Evolutionary conservation across 139 green algal species (phyloP).

Genomic region (Coelastrella sp.): DNA sequence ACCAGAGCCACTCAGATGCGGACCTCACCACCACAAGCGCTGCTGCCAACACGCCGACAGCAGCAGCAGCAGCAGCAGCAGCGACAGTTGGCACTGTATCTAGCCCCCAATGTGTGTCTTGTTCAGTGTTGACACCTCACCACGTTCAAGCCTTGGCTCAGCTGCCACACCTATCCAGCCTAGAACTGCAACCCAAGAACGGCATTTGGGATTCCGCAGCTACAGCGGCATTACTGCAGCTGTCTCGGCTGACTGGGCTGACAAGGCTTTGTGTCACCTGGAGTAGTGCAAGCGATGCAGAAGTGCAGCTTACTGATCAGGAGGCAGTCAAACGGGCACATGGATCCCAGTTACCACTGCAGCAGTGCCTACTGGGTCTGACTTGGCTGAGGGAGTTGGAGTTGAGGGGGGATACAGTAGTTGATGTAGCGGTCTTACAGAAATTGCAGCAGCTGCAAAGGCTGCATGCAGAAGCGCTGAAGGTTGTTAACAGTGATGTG

Average conservation of each 20-base stretch:
- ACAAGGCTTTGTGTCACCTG: constrained; percentile 11
- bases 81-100: background rate
- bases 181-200: constrained; percentile 18
- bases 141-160: constrained; percentile 22
- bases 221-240: constrained; percentile 1
- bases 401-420: constrained; percentile 15
- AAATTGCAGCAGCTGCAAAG: constrained; percentile 14
- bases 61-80: constrained; percentile 6
- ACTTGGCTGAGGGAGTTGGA: constrained; percentile 28
- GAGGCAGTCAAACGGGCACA: background rate
- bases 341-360: constrained; percentile 13
- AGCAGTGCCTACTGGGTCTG: constrained; percentile 38
- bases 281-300: constrained; percentile 4
- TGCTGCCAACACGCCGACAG: background rate
- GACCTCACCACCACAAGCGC: no score
- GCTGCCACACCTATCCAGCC: constrained; percentile 31
- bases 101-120: background rate
- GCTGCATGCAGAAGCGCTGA: constrained; percentile 10
- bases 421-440: constrained; percentile 28
- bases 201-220: constrained; percentile 14
- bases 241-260: constrained; percentile 12
- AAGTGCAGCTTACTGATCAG: background rate
- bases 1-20: no score
- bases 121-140: constrained; percentile 18
- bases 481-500: constrained; percentile 27